Evolutionary conservation across 176 grass and related monocot species (phyloP).

Genomic region (Alopecurus myosuroides): DNA sequence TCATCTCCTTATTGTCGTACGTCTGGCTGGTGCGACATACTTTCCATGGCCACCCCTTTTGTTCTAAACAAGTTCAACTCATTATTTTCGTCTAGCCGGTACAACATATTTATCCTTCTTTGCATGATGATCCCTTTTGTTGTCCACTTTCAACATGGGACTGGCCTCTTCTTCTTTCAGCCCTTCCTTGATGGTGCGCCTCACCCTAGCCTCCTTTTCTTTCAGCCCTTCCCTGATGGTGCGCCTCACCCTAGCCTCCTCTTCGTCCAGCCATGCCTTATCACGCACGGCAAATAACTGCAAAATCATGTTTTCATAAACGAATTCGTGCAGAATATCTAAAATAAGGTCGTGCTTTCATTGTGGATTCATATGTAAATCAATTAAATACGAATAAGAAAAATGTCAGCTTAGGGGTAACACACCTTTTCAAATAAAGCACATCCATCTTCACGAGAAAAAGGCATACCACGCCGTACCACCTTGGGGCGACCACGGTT

Average conservation of each 20-base stretch:
- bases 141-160: background rate
- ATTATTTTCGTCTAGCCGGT: background rate
- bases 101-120: background rate
- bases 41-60: too few relatives aligned
- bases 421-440: background rate
- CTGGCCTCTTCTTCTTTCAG: background rate
- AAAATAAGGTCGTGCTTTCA: background rate
- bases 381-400: too few relatives aligned
- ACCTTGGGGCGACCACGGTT: background rate
- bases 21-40: too few relatives aligned
- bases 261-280: background rate
- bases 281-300: background rate
- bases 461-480: background rate
- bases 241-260: background rate
- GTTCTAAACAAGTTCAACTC: too few relatives aligned
- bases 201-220: too few relatives aligned
- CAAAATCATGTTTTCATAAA: background rate
- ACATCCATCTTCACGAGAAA: background rate
- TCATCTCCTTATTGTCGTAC: too few relatives aligned
- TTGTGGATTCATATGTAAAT: too few relatives aligned
- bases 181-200: too few relatives aligned
- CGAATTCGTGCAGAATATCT: background rate
- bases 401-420: too few relatives aligned
- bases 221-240: too few relatives aligned
- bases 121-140: background rate